Base-by-base conservation (phyloP, 2,329 filamentous ascomycete species). In the Aspergillus intermedius region DNA sequence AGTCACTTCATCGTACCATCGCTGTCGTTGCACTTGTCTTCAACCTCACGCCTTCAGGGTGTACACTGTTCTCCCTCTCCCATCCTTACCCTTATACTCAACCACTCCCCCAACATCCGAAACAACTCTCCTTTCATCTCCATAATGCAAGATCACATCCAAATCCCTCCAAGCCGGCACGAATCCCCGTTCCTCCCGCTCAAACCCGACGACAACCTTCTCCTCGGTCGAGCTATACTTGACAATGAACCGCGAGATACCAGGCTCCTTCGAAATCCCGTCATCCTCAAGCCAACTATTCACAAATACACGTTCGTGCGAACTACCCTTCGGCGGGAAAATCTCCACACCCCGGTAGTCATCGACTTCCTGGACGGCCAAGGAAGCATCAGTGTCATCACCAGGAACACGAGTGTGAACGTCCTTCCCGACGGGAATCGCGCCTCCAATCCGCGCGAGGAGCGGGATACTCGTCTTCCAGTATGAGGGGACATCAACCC, bases 301-400 rank as follows among this genome's bases (percentile, higher is more conserved):
- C 13, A 50, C 52, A 50, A 69, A 76, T 6, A 62, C 67, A 12
- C 59, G 62, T 0, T 64, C 71, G 35, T 69, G 61, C 2, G 66
- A 71, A 21, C 63, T 69, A 0, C 67, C 68, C 22, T 64, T 62
- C 0, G 77, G 74, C 2, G 79, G 79, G 59, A 81, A 82, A 19
- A 82, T 73, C 58, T 82, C 79, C 0, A 82, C 67, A 1, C 71
- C 79, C 5, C 79, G 70, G 54, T 77, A 81, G 53, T 82, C 77
- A 49, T 82, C 79, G 1, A 71, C 55, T 9, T 74, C 72, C 3
- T 59, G 48, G 6, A 65, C 58, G 0, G 61, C 58, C 15, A 74
- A 61, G 17, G 67, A 70, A 0, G 73, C 76, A 44, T 71, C 70
- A 39, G 74, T 66, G 7, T 63, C 65, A 41, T 81, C 79, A 2